Evolutionary conservation across 1,139 yeast species (phyloP).

Genomic region (Pichia cactophila): DNA sequence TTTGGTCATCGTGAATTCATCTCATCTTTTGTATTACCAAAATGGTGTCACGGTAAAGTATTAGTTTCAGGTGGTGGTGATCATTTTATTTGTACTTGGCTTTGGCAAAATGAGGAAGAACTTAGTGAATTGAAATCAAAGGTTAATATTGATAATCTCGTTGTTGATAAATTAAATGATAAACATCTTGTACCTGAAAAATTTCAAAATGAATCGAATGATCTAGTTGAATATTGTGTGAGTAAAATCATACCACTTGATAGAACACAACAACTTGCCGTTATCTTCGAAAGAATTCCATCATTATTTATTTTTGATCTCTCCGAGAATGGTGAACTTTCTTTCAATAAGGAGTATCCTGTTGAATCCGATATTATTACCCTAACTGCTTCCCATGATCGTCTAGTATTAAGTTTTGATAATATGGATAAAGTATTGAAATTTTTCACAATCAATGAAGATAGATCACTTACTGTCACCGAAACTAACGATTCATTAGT

Average conservation of each 20-base stretch:
- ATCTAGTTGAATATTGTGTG: constrained; percentile 45
- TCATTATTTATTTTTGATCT: constrained; percentile 21
- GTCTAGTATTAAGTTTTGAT: constrained; percentile 26
- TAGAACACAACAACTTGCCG: constrained; percentile 23
- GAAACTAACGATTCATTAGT: constrained; percentile 19
- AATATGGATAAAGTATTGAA: constrained; percentile 32
- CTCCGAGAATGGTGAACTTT: constrained; percentile 25
- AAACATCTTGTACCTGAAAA: constrained; percentile 62
- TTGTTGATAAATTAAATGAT: constrained; percentile 42
- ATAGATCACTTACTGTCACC: constrained; percentile 31
- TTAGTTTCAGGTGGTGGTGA: constrained; percentile 92
- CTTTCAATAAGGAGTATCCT: constrained; percentile 28
- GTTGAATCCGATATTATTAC: constrained; percentile 20
- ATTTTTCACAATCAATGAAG: constrained; percentile 36
- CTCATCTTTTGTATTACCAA: constrained; percentile 50
- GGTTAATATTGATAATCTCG: constrained; percentile 42
- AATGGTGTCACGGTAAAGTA: constrained; percentile 35
- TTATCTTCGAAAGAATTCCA: constrained; percentile 23
- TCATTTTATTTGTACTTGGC: constrained; percentile 66
- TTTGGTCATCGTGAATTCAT: constrained; percentile 86
- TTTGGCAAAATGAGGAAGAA: constrained; percentile 35
- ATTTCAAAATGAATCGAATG: constrained; percentile 48
- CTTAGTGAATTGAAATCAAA: constrained; percentile 35
- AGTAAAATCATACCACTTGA: constrained; percentile 36
- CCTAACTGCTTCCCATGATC: constrained; percentile 17